Base-by-base conservation (phyloP, 192 early-diverging fungal genomes). In the Martensiomyces pterosporus region DNA sequence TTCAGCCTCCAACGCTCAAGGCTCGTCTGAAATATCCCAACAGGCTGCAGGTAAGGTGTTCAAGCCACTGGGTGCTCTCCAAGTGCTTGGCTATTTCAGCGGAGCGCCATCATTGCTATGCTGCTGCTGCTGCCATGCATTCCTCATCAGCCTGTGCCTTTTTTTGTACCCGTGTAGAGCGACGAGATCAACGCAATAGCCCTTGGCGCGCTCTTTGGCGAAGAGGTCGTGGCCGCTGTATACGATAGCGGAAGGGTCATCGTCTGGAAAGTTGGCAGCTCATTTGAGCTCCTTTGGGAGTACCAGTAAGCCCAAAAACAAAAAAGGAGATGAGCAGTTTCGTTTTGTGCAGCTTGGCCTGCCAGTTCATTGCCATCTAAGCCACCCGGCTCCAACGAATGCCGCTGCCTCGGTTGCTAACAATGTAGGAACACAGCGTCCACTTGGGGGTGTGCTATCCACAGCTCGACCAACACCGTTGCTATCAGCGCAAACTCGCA, bases 401-500 rank as follows among this genome's bases (percentile, higher is more conserved):
- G n/a, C n/a, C n/a, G n/a, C n/a, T n/a, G n/a, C n/a, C n/a, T n/a
- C n/a, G n/a, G n/a, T n/a, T n/a, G n/a, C n/a, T 13, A 12, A 12
- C 14, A 15, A 37, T 47, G 17, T 56, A 43, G 34, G 16, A 55
- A 45, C 23, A 41, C 35, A 22, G 49, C 29, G 9, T 64, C 68
- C 9, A 64, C 68, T 1, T 72, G 68, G 68, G 68, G 68, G 19
- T 72, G 68, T 37, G 60, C 61, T 3, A 39, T 64, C 4, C 49
- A 55, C 25, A 12, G 33, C 3, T 17, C 33, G 9, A 24, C 49
- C 2, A 33, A 24, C n/a, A 39, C 39, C 2, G 49, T 64, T 6
- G 68, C 68, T 12, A 60, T 48, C 23, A 72, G 68, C 37, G 49
- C 68, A 34, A 72, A 72, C 52, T 63, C 68, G 10, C 52, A 52